Evolutionary conservation across 768 basidiomycete genomes (phyloP), one percentile per base, ranked within the genome.

Genomic region (Leucosporidium yakuticum): DNA sequence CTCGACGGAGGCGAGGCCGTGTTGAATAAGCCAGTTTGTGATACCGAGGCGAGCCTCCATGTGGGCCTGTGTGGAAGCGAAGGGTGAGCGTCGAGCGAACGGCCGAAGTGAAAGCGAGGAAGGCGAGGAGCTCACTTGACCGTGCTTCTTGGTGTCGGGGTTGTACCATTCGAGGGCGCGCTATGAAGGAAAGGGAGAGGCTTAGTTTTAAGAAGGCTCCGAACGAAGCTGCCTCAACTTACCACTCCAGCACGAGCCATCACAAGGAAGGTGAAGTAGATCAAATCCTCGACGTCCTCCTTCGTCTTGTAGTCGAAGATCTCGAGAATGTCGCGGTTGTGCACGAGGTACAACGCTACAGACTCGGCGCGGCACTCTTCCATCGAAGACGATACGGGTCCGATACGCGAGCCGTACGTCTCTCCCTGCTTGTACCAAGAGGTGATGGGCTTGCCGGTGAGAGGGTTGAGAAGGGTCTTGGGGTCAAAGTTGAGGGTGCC

Each of bases 321-420:
- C 74, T 84, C 83, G 57, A 93, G 80, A 70, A 93, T 93, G 51
- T 87, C 85, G 49, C 79, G 77, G 74, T 92, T 88, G 80, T 87
- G 84, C 85, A 80, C 75, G 88, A 90, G 83, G 79, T 85, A 92
- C 51, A 93, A 80, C 0, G 88, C 88, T 27, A 91, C 91, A 3
- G 89, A 84, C 79, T 94, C 91, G 14, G 91, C 91, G n/a, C 91
- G 85, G 73, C 91, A 92, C 80, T 93, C 91, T 79, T 93, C 91
- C 85, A 92, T 85, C 1, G 91, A 92, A 0, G 90, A 91, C 5
- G 89, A 91, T 12, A 91, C 88, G 68, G 91, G 88, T 0, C 91
- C 91, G 2, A 94, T 82, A 2, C 91, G 87, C 15, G 89, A 86
- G 59, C 85, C 88, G 49, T 89, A 84, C 0, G 88, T 90, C 78